These are phyloP conservation scores for Pythium sp. DNA, from an alignment of 352 stramenopile genomes.

Conservation along the genomic window DNA sequence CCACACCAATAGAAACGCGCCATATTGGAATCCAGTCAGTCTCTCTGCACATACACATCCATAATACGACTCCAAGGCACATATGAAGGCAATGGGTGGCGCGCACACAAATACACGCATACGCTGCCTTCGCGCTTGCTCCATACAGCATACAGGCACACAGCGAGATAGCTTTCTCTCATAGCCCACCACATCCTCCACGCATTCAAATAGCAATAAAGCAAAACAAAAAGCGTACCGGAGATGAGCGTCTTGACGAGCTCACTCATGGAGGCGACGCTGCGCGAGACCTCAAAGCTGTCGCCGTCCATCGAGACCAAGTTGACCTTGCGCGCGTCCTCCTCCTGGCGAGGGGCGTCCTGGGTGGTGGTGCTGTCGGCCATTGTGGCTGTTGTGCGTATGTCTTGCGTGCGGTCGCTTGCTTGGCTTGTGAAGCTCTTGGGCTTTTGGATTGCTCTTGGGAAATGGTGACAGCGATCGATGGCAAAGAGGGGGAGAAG, in stretches of 20 bases:
- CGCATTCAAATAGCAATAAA: not conserved
- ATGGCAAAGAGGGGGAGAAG: constrained; percentile 1
- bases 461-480: not conserved
- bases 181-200: too few relatives aligned
- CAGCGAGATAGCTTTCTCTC: not conserved
- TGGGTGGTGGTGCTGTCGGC: constrained; percentile 46
- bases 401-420: not conserved
- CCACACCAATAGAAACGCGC: not conserved
- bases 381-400: constrained; percentile 31
- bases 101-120: not conserved
- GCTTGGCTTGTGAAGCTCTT: not conserved
- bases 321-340: constrained; percentile 82
- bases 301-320: constrained; percentile 95
- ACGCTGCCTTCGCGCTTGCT: not conserved
- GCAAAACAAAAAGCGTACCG: constrained; percentile 34
- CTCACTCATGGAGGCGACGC: constrained; percentile 96
- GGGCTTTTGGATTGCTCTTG: constrained; percentile 4
- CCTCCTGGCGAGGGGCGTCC: constrained; percentile 54
- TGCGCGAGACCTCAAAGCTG: constrained; percentile 92
- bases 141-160: constrained; percentile 3
- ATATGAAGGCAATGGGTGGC: not conserved
- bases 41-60: not conserved
- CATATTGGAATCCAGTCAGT: not conserved
- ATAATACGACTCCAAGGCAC: not conserved
- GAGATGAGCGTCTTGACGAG: constrained; percentile 98